Base-by-base conservation (phyloP, 164 flowering plant genomes). In the Piper longum region DNA sequence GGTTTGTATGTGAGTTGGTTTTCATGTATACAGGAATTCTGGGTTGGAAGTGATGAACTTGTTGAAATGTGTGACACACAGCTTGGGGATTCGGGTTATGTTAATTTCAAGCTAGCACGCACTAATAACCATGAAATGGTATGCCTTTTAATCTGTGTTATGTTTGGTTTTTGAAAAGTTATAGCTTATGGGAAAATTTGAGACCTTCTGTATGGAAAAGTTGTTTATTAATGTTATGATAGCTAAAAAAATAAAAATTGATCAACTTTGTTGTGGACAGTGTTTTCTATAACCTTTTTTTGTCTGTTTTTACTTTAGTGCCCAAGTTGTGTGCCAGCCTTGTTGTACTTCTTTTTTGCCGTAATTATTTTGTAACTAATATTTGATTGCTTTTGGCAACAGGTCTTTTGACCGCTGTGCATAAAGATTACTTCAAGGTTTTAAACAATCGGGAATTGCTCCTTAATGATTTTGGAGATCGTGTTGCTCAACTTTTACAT, bases 101-200 rank as follows among this genome's bases (percentile, higher is more conserved):
- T 71, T 65, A 79, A 43, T 70, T 90, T 85, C 79, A 82, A 86
- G 80, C 88, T 93, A 26, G 90, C 80, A 0, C 79, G 98, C 4
- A 93, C 98, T 36, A 93, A 93, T 77, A 90, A 93, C 61, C 86
- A 97, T 5, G 98, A 97, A 26, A 93, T 69, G 98, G 98, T 92
- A 78, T 17, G 67, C 17, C 59, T 58, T 26, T 60, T 17, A n/a
- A n/a, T n/a, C n/a, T n/a, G n/a, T n/a, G n/a, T n/a, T n/a, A n/a
- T n/a, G n/a, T 8, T 57, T n/a, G 41, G 41, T 57, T 16, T 5
- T 40, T 54, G 36, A n/a, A n/a, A n/a, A n/a, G n/a, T n/a, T n/a
- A n/a, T n/a, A n/a, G n/a, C n/a, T n/a, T n/a, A n/a, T n/a, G n/a
- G n/a, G n/a, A n/a, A n/a, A n/a, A n/a, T n/a, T n/a, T n/a, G n/a